Evolutionary conservation across 2,329 filamentous ascomycete species (phyloP).

Genomic region (Magnaporthales sp.): DNA sequence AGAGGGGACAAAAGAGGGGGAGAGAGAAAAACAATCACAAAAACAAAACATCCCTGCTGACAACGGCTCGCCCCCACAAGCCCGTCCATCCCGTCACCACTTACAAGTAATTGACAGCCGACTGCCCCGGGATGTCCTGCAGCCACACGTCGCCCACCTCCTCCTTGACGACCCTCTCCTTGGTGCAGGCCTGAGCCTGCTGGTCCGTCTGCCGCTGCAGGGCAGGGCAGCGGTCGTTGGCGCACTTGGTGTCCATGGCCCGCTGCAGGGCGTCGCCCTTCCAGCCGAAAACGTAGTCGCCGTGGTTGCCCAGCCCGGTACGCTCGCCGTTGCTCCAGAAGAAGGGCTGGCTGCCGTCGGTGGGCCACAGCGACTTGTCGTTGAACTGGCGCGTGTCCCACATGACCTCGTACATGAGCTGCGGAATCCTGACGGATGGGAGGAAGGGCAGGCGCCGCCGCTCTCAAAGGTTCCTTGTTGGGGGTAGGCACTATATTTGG

Average conservation of each 20-base stretch:
- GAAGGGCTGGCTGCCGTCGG: slow-evolving; percentile 23
- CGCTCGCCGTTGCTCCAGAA: slow-evolving; percentile 16
- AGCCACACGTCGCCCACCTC: slow-evolving; percentile 12
- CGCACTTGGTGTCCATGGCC: slow-evolving; percentile 15
- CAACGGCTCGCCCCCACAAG: neutral
- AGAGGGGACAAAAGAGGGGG: too few relatives aligned
- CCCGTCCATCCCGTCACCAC: neutral
- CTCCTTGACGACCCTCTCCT: slow-evolving; percentile 13
- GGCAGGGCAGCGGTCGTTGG: slow-evolving; percentile 13
- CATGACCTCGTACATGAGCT: slow-evolving; percentile 16
- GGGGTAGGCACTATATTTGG: slow-evolving; percentile 7
- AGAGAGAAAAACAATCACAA: too few relatives aligned
- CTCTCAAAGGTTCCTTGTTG: slow-evolving; percentile 13
- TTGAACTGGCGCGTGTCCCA: slow-evolving; percentile 20
- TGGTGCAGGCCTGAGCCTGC: slow-evolving; percentile 14
- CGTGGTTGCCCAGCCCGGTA: slow-evolving; percentile 15
- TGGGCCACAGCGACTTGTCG: slow-evolving; percentile 20
- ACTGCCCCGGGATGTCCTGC: neutral
- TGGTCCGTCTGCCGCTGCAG: slow-evolving; percentile 13
- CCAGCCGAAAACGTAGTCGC: slow-evolving; percentile 16
- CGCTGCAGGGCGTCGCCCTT: slow-evolving; percentile 13
- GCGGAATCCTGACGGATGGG: slow-evolving; percentile 14
- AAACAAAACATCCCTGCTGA: neutral
- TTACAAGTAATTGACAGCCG: neutral
- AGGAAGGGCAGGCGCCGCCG: slow-evolving; percentile 13